A percentile compares a stretch with the other conserved stretches of the same genome.
These are phyloP conservation scores for Venturiaceae sp. DNA, from an alignment of 2,329 filamentous ascomycete species.

Conservation along the genomic window DNA sequence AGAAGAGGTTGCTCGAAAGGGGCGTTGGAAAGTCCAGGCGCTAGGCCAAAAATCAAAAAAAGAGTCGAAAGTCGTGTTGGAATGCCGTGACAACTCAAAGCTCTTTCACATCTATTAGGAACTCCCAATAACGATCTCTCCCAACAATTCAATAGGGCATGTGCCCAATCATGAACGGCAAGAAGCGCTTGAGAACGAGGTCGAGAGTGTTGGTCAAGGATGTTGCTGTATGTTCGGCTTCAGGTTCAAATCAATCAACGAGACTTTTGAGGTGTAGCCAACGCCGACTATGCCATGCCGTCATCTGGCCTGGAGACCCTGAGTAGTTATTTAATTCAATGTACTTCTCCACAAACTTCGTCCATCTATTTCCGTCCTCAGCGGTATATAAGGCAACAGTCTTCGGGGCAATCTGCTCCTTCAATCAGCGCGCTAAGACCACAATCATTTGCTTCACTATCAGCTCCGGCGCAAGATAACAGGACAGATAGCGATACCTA, in stretches of 20 bases:
- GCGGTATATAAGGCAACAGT: neutral
- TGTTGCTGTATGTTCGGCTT: too few species aligned
- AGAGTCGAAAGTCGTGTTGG: neutral
- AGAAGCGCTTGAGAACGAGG: too few species aligned
- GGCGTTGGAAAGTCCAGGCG: too few species aligned
- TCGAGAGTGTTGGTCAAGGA: neutral
- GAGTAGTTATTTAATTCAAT: neutral
- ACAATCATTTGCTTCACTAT: neutral
- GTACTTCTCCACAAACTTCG: neutral
- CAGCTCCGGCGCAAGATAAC: neutral
- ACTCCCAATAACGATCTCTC: too few species aligned
- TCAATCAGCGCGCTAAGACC: neutral
- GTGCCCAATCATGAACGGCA: too few species aligned
- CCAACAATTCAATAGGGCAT: too few species aligned
- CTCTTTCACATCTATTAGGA: too few species aligned
- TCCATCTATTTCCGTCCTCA: too few species aligned
- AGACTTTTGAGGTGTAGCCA: too few species aligned
- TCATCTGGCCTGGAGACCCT: neutral
- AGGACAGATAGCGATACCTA: neutral
- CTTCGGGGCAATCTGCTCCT: neutral
- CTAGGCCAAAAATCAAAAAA: neutral
- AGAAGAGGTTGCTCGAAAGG: neutral
- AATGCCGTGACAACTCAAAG: neutral
- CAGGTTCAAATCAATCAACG: too few species aligned
- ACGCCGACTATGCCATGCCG: too few species aligned